Base-by-base conservation (phyloP, 331 rosid genomes). In the Acacia concinna region DNA sequence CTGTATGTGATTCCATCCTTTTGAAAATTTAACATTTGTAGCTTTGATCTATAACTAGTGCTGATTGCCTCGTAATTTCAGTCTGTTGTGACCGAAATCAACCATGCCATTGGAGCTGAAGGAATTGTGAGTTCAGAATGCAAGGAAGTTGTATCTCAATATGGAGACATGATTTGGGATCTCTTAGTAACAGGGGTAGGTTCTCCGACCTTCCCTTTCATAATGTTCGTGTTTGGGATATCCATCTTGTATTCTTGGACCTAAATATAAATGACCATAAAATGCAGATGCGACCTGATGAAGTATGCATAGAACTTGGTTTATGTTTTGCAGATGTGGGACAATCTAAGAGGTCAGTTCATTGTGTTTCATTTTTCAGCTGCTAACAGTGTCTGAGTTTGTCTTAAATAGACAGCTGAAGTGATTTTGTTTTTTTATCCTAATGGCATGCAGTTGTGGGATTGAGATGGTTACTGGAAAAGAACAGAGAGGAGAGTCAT, bases 91-190 rank as follows among this genome's bases (percentile, higher is more conserved):
- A 84, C 98, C 54, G 87, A 91, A 84, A 89, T 93, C 84, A 93
- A 93, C 84, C 97, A 87, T 73, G 98, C 98, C 71, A 91, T 93
- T 78, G 97, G 97, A 85, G 98, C 97, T 44, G 91, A 90, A 87
- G 98, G 98, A 86, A 83, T 93, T 59, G 91, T 89, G 68, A 93
- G 92, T 65, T 80, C 85, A 69, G 91, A 93, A 76, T 93, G 98
- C 77, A 93, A 93, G 88, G 86, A 82, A 82, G 80, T 93, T 80
- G 87, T 91, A 69, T 20, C 90, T 54, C 81, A 91, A 35, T 93
- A 88, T 78, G 98, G 98, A 82, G 96, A 91, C 46, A 2, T 86
- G 84, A 86, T 93, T 75, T 93, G 98, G 98, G 91, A 94, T 71
- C 91, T 94, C 57, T 80, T 94, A 77, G 63, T 90, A 38, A 84